Evolutionary conservation across 192 early-diverging fungal species (phyloP).

Genomic region (Phycomyces nitens): DNA sequence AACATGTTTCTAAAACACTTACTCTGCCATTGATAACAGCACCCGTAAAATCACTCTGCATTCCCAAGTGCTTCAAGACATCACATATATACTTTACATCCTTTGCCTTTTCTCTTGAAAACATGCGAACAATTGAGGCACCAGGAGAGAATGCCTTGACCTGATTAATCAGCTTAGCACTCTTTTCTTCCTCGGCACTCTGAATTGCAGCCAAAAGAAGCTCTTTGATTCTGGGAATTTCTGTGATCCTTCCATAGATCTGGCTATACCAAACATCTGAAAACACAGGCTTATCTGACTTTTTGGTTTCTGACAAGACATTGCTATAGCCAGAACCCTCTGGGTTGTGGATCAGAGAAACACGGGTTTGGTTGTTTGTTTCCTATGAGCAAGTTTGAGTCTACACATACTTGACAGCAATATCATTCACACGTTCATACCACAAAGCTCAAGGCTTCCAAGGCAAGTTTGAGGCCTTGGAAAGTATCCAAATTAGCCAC

Average conservation of each 20-base stretch:
- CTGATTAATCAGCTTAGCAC: slow-evolving; percentile 9
- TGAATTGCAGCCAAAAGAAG: slow-evolving; percentile 3
- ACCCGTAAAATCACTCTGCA: slow-evolving; percentile 18
- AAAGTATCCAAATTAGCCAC: slow-evolving; percentile 52
- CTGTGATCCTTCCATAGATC: slow-evolving; percentile 4
- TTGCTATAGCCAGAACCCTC: background rate
- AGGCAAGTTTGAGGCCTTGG: slow-evolving; percentile 48
- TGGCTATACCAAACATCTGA: slow-evolving; percentile 15
- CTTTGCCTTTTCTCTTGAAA: slow-evolving; percentile 6
- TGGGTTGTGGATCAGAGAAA: slow-evolving; percentile 56
- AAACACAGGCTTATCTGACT: background rate
- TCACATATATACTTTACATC: slow-evolving; percentile 10
- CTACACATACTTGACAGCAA: background rate
- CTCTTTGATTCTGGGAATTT: slow-evolving; percentile 1
- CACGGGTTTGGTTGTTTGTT: slow-evolving; percentile 31
- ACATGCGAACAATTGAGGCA: slow-evolving; percentile 27
- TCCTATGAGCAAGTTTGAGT: slow-evolving; percentile 18
- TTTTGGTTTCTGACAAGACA: background rate
- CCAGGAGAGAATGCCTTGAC: slow-evolving; percentile 23
- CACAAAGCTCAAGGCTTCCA: slow-evolving; percentile 45
- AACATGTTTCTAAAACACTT: background rate
- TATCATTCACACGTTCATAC: slow-evolving; percentile 17
- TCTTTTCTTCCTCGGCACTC: background rate
- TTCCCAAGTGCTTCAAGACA: slow-evolving; percentile 14
- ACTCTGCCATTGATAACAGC: slow-evolving; percentile 67